A percentile compares a stretch with the other conserved stretches of the same genome.
phyloP scores from a whole-genome alignment of 1,139 yeast genomes.

The Zhuliangozyma blackwelliae region DNA sequence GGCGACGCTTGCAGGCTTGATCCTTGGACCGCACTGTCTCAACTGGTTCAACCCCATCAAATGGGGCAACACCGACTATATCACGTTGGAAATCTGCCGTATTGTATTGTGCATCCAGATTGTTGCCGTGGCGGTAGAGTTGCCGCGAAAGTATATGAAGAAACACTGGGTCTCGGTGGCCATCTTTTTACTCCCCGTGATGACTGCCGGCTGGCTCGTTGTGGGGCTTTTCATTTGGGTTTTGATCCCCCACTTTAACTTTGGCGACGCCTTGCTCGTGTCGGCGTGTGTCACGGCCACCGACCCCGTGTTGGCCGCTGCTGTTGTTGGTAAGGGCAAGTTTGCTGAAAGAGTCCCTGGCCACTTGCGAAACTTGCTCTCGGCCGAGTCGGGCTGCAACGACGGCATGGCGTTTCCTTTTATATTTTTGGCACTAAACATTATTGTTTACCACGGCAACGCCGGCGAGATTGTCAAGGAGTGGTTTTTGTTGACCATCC shows the following conservation, averaged over 20 bases:
- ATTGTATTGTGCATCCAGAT: constrained; percentile 88
- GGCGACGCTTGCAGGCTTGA: constrained; percentile 86
- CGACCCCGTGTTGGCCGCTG: constrained; percentile 96
- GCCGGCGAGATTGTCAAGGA: constrained; percentile 71
- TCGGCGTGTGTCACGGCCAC: constrained; percentile 97
- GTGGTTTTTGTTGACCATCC: constrained; percentile 75
- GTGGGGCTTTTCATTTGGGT: constrained; percentile 85
- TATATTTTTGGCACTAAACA: constrained; percentile 67
- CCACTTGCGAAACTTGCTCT: constrained; percentile 79
- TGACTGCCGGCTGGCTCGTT: constrained; percentile 91
- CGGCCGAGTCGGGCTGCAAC: constrained; percentile 96
- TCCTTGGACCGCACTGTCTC: constrained; percentile 90
- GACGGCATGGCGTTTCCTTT: constrained; percentile 99
- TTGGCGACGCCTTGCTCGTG: constrained; percentile 72
- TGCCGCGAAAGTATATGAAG: constrained; percentile 89
- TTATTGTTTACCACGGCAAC: constrained; percentile 64
- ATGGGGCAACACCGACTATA: constrained; percentile 88
- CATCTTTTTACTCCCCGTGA: constrained; percentile 78
- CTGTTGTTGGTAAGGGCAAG: constrained; percentile 96
- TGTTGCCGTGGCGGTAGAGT: constrained; percentile 95
- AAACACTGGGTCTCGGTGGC: constrained; percentile 86
- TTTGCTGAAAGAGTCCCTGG: constrained; percentile 98
- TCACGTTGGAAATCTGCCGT: constrained; percentile 85
- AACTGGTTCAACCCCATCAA: constrained; percentile 82
- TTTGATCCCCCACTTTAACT: constrained; percentile 76